A percentile compares a stretch with the other conserved stretches of the same genome.
Conservation (phyloP, 257 asterid genomes). For the Primulina tabacum region DNA sequence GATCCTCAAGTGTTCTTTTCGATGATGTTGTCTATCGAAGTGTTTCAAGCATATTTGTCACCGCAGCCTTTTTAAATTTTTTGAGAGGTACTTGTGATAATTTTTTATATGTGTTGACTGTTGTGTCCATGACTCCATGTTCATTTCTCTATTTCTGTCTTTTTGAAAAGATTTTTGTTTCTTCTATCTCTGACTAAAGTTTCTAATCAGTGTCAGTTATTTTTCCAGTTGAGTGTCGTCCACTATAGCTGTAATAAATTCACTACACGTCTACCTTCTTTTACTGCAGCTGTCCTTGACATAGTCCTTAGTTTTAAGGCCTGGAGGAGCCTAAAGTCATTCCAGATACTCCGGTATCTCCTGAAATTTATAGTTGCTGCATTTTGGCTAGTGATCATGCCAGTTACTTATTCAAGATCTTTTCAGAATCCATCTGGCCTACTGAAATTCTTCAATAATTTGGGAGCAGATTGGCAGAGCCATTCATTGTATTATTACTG, state of each 20-base stretch:
- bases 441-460: conserved; percentile 56
- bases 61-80: conserved; percentile 85
- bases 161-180: not conserved
- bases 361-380: conserved; percentile 75
- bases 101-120: not conserved
- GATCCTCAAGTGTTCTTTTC: conserved; percentile 50
- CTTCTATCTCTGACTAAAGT: not conserved
- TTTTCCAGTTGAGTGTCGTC: conserved; percentile 15
- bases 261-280: conserved; percentile 21
- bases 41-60: conserved; percentile 87
- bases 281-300: conserved; percentile 82
- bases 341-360: conserved; percentile 84
- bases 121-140: conserved; percentile 1
- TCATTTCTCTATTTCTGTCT: conserved; percentile 1
- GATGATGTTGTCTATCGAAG: conserved; percentile 64
- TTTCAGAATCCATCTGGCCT: conserved; percentile 80
- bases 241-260: conserved; percentile 19
- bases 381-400: conserved; percentile 89
- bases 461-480: conserved; percentile 70
- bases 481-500: conserved; percentile 71
- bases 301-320: conserved; percentile 73
- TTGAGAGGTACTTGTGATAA: conserved; percentile 56
- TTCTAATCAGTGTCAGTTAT: not conserved
- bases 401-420: conserved; percentile 74
- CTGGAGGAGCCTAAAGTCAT: conserved; percentile 79